A percentile compares a stretch with the other conserved stretches of the same genome.
These are phyloP conservation scores for Digitaria exilis DNA, from an alignment of 202 grass and related monocot genomes.

Conservation along the genomic window DNA sequence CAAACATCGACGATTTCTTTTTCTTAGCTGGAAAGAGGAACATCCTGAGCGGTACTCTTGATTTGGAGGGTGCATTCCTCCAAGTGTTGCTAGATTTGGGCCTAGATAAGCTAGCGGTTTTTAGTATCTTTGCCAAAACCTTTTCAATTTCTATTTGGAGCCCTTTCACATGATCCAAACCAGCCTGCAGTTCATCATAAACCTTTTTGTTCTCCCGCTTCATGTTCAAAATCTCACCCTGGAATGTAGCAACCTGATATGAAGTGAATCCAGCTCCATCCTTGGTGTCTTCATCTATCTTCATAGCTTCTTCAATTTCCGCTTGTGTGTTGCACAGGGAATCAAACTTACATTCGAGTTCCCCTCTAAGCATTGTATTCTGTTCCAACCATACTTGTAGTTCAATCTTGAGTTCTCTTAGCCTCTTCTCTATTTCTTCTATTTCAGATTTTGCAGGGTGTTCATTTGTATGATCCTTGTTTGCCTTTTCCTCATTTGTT, in stretches of 20 bases:
- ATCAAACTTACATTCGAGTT: constrained; percentile 69
- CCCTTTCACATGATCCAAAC: constrained; percentile 62
- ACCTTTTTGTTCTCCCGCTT: constrained; percentile 82
- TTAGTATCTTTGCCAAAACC: constrained; percentile 48
- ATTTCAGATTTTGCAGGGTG: constrained; percentile 9
- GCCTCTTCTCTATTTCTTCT: constrained; percentile 34
- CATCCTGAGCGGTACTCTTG: constrained; percentile 61
- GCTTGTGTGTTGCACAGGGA: constrained; percentile 64
- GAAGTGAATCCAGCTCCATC: constrained; percentile 47
- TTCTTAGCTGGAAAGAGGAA: constrained; percentile 80
- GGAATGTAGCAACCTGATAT: constrained; percentile 72
- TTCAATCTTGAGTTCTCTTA: constrained; percentile 80
- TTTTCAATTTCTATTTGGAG: constrained; percentile 63
- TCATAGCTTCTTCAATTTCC: constrained; percentile 47
- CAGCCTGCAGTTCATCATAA: constrained; percentile 59
- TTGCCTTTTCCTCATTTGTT: constrained; percentile 36
- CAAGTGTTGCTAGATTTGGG: constrained; percentile 41
- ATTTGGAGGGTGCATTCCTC: constrained; percentile 45
- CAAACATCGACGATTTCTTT: constrained; percentile 67
- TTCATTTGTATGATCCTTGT: constrained; percentile 16
- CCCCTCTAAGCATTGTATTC: constrained; percentile 68
- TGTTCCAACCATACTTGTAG: constrained; percentile 86
- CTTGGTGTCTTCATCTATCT: constrained; percentile 29
- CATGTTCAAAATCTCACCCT: constrained; percentile 86
- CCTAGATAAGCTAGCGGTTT: constrained; percentile 47